Evolutionary conservation across 2,329 filamentous ascomycete genomes (phyloP), one percentile per base, ranked within the genome.

Genomic region (Rutstroemia sp.): DNA sequence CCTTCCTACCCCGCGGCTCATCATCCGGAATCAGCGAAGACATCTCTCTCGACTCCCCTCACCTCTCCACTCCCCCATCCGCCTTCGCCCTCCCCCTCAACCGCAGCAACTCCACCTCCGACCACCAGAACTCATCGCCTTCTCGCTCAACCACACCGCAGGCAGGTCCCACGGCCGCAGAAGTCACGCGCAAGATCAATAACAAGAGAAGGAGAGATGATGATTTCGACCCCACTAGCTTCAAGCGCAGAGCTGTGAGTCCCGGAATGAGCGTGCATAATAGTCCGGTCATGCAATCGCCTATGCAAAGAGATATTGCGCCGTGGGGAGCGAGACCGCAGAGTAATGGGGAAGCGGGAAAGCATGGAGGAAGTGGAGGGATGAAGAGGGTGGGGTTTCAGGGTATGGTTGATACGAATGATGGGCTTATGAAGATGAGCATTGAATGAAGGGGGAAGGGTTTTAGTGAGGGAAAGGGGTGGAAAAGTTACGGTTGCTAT

Each of bases 401-500:
- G 72, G 90, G 92, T 1, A 96, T 97, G 92, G 87, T 83, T 17
- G 92, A 96, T 72, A 92, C 92, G n/a, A 90, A 90, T 69, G 92
- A 96, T 70, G 89, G 91, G 1, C 78, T 96, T 62, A 96, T 96
- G 87, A 91, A 92, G 66, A 94, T 97, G 88, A 96, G 89, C 71
- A 96, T 96, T 67, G 92, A 96, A 71, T 96, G 48, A 66, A 25
- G 16, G 8, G 6, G 30, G 30, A 34, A 14, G 30, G 10, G 10
- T 12, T 12, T 34, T 10, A 10, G 12, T 12, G 30, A 34, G 30
- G 10, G 30, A 34, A 34, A 34, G 9, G 30, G 30, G 12, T 34
- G 12, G 3, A 34, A 34, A 34, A 34, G 30, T 34, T 14, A 34
- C 30, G 10, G 30, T 34, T 34, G 30, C 30, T 14, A 34, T 34